phyloP scores from a whole-genome alignment of 306 rosid genomes.

The Spatholobus suberectus region DNA sequence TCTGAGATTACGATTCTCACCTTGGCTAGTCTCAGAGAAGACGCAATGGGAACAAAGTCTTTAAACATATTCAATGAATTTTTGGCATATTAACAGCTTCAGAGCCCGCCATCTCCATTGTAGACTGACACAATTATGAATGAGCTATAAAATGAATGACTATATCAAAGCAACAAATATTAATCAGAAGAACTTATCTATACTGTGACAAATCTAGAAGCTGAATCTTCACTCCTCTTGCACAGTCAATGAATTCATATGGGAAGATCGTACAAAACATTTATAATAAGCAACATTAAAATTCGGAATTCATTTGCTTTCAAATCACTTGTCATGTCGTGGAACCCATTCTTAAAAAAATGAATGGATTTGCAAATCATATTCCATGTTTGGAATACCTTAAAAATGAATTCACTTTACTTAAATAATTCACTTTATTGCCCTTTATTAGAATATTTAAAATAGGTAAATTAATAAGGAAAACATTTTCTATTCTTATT shows the following conservation, averaged over 20 bases:
- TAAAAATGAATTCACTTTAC: constrained; percentile 10
- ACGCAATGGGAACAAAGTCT: constrained; percentile 94
- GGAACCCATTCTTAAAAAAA: background rate
- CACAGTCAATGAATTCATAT: too few species aligned
- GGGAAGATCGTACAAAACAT: too few species aligned
- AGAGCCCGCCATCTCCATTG: constrained; percentile 85
- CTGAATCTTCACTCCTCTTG: constrained; percentile 8
- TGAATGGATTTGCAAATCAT: background rate
- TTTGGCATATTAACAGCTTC: constrained; percentile 73
- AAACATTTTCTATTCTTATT: background rate
- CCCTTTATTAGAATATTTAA: background rate
- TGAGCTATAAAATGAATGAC: constrained; percentile 34
- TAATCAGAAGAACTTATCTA: constrained; percentile 1
- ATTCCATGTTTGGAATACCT: background rate
- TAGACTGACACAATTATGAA: constrained; percentile 64
- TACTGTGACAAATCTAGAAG: constrained; percentile 15
- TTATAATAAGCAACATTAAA: too few species aligned
- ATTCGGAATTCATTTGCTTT: constrained; percentile 22
- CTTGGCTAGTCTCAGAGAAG: constrained; percentile 88
- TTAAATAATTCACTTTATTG: background rate
- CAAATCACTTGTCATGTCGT: background rate
- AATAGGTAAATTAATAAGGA: background rate
- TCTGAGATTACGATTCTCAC: constrained; percentile 53
- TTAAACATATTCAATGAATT: constrained; percentile 83
- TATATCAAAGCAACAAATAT: constrained; percentile 12